Evolutionary conservation across 1,284 basidiomycete genomes (phyloP), one percentile per base, ranked within the genome.

Genomic region (Cystobasidium sp.): DNA sequence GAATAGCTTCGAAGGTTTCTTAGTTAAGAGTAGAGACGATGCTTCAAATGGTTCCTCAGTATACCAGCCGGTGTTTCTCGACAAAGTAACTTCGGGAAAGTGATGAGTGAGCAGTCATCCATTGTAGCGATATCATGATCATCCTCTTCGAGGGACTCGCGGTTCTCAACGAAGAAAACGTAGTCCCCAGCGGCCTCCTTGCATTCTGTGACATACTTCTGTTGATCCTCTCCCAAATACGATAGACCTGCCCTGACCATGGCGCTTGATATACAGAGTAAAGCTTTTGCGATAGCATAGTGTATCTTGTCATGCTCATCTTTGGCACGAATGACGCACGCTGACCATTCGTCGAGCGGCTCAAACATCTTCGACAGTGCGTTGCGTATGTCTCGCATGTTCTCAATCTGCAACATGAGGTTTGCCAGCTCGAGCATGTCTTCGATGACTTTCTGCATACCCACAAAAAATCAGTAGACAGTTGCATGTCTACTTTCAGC

Each of bases 241-340:
- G 24, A 44, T 7, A 53, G 47, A 12, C 47, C 65, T 18, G 7
- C 51, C 37, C 41, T 51, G 24, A 68, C 31, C n/a, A 68, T 16
- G 1, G 37, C 39, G 20, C 9, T 9, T 12, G 51, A 20, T 6
- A 68, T 55, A 5, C 51, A 18, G 47, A 68, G 24, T 10, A 68
- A 39, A 20, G 65, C 49, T 39, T 41, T 49, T 10, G 65, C 24
- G 37, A 68, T 52, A n/a, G 52, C 65, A 31, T 68, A 56, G 24
- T 68, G 37, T 6, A 55, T 20, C 20, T 37, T 44, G 24, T 68
- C 65, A 51, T 68, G 65, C 24, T 53, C 65, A 41, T 55, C 51
- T 8, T 24, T 20, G 10, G 65, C 55, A n/a, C 65, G 49, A 18
- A 68, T 44, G 51, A 68, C 22, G 20, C 24, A 52, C 12, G 65